Base-by-base conservation (phyloP, 768 basidiomycete species). In the Auricularia sp. region DNA sequence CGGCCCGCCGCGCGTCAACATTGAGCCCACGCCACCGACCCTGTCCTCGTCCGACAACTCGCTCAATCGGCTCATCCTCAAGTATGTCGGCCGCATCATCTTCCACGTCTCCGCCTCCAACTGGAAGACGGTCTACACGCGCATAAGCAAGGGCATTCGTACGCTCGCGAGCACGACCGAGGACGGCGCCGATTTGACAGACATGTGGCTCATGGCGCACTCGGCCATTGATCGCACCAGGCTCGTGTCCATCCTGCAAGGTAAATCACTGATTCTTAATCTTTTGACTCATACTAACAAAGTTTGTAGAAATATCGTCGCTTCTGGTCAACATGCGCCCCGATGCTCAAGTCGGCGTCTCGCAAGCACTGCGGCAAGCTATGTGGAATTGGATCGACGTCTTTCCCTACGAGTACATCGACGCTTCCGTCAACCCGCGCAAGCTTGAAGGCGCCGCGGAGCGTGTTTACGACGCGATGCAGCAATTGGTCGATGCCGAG, bases 331-430 rank as follows among this genome's bases (percentile, higher is more conserved):
- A 88, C 71, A 88, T 96, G 85, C 85, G 84, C 68, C 81, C 79
- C 39, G 86, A 90, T 47, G 83, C 87, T 0, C 91, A 92, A 65
- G 74, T 82, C 14, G 86, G 88, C 1, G 81, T 94, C 61, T 85
- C 92, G 0, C 77, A 83, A 34, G 84, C 88, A 34, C 80, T 96
- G 42, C 84, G 92, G 24, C 80, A 82, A 35, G 91, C 90, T 1
- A 78, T 96, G 34, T n/a, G 94, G 93, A 92, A 89, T 67, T 96
- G 92, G 92, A 86, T 95, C 37, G 86, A 89, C 36, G 78, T 83
- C 29, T 90, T 87, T 70, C 88, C 91, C 0, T 76, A 78, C 4
- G 91, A 97, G 71, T 96, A 86, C 73, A 87, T 87, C 63, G 86
- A 92, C n/a, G n/a, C 84, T 3, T 80, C 93, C 44, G 79, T 82